phyloP scores from a whole-genome alignment of 2,329 filamentous ascomycete genomes.

The Passalora sequoiae region DNA sequence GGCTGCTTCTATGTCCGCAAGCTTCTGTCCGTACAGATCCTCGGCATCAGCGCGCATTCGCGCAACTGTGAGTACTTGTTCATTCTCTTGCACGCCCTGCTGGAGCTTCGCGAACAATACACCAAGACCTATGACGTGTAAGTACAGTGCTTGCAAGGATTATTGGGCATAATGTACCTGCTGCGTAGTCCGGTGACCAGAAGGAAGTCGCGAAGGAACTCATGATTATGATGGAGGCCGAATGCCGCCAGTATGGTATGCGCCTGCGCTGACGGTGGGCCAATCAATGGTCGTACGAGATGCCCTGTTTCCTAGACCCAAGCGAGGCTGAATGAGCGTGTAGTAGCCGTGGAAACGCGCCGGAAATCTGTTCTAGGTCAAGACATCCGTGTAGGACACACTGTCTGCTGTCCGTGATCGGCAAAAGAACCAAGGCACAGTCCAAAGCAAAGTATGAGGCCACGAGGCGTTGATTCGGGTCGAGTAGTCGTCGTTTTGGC shows the following conservation, averaged over 20 bases:
- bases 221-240: slow-evolving; percentile 49
- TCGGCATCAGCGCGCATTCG: slow-evolving; percentile 94
- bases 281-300: background rate
- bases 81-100: slow-evolving; percentile 91
- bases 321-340: slow-evolving; percentile 1
- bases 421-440: background rate
- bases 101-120: slow-evolving; percentile 95
- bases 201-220: slow-evolving; percentile 91
- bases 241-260: slow-evolving; percentile 1
- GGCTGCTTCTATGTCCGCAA: slow-evolving; percentile 74
- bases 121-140: slow-evolving; percentile 57
- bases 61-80: slow-evolving; percentile 85
- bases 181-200: slow-evolving; percentile 97
- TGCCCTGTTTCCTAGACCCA: background rate
- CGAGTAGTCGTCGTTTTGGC: background rate
- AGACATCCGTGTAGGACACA: background rate
- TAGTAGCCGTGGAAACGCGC: background rate
- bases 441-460: background rate
- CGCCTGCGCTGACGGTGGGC: slow-evolving; percentile 8
- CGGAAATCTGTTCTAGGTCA: background rate
- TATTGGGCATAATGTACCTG: slow-evolving; percentile 51
- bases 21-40: slow-evolving; percentile 74
- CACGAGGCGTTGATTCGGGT: background rate
- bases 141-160: slow-evolving; percentile 1
- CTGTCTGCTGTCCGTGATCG: background rate